A percentile compares a stretch with the other conserved stretches of the same genome.
These are phyloP conservation scores for Leccinum ochraceum DNA, from an alignment of 768 basidiomycete species.

Conservation along the genomic window DNA sequence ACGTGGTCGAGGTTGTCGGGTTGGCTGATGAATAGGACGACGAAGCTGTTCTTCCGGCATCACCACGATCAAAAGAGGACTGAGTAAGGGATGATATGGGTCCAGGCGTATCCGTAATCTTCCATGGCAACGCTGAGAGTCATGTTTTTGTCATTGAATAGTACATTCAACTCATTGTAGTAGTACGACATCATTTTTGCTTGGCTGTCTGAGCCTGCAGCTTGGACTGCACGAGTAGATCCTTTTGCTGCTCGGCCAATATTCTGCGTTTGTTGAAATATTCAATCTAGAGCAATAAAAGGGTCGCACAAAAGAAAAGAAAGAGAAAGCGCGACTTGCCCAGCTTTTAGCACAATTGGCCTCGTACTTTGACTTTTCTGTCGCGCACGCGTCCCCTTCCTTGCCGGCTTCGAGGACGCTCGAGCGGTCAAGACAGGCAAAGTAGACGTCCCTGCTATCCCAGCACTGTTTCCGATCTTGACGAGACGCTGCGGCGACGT, in stretches of 20 bases:
- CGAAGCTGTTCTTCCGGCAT: not conserved
- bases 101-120: not conserved
- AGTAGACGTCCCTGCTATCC: slow-evolving; percentile 83
- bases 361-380: slow-evolving; percentile 62
- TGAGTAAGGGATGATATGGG: not conserved
- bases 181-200: slow-evolving; percentile 12
- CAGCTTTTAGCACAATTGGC: slow-evolving; percentile 84
- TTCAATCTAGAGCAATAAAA: slow-evolving; percentile 60
- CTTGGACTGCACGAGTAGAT: slow-evolving; percentile 53
- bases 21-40: slow-evolving; percentile 1
- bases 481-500: slow-evolving; percentile 37
- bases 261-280: slow-evolving; percentile 93
- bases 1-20: not conserved
- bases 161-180: not conserved
- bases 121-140: not conserved
- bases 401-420: slow-evolving; percentile 76
- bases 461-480: slow-evolving; percentile 82
- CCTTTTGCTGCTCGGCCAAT: slow-evolving; percentile 77
- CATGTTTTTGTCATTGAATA: not conserved
- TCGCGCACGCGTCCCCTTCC: slow-evolving; percentile 58
- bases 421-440: slow-evolving; percentile 73
- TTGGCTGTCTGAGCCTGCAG: slow-evolving; percentile 38
- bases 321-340: slow-evolving; percentile 50
- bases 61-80: slow-evolving; percentile 2
- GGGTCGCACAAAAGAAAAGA: not conserved